A percentile compares a stretch with the other conserved stretches of the same genome.
Evolutionary conservation across 2,329 filamentous ascomycete species (phyloP).

Genomic region (Cercospora berteroae): DNA sequence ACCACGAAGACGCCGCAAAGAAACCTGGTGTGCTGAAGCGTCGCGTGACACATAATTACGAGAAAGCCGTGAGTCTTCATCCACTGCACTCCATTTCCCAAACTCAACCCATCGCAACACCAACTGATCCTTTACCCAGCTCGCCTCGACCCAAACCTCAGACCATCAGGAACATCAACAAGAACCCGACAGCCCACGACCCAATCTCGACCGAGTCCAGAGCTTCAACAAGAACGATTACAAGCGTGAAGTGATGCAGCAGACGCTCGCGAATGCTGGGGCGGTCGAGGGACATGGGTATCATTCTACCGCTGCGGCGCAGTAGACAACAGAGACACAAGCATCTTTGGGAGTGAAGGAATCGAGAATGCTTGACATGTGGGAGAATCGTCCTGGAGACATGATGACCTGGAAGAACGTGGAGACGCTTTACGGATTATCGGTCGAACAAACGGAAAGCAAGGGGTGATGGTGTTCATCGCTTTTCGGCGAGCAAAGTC

Average conservation of each 20-base stretch:
- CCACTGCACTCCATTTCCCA: background rate
- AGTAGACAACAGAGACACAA: background rate
- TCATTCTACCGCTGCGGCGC: constrained; percentile 6
- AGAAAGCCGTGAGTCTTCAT: constrained; percentile 24
- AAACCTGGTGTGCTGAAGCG: constrained; percentile 19
- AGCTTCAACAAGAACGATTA: constrained; percentile 35
- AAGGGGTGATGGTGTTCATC: background rate
- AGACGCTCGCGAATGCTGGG: constrained; percentile 23
- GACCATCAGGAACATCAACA: background rate
- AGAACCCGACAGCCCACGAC: constrained; percentile 14
- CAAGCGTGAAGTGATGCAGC: constrained; percentile 34
- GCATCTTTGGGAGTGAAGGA: background rate
- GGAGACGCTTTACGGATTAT: background rate
- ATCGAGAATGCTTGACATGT: background rate
- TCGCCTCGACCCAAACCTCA: constrained; percentile 2
- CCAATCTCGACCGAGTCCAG: constrained; percentile 29
- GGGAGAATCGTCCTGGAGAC: background rate
- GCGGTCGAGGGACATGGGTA: constrained; percentile 8
- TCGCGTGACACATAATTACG: constrained; percentile 32
- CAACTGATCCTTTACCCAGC: background rate
- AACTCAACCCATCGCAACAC: constrained; percentile 1
- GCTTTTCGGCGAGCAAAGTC: background rate
- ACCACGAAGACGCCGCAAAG: constrained; percentile 12
- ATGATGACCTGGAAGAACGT: background rate
- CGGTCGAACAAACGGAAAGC: background rate